phyloP scores from a whole-genome alignment of 2,329 filamentous ascomycete genomes.

The Penicillium frequentans region DNA sequence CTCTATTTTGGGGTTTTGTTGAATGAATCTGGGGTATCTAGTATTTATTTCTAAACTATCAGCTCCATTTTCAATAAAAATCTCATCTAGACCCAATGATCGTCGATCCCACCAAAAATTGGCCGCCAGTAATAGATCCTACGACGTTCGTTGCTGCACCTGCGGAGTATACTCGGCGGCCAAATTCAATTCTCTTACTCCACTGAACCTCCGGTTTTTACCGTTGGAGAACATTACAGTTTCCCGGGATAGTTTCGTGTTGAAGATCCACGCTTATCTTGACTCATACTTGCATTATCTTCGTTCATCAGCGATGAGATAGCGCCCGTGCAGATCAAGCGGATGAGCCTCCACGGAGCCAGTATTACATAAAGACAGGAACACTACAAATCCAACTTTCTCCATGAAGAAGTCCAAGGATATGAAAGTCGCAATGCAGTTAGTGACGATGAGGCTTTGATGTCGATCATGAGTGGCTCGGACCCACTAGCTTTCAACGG shows the following conservation, averaged over 20 bases:
- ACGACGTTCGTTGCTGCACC: too few relatives aligned
- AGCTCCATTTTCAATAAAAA: neutral
- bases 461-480: neutral
- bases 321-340: neutral
- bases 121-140: too few relatives aligned
- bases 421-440: neutral
- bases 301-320: neutral
- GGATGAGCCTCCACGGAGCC: neutral
- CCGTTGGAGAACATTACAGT: neutral
- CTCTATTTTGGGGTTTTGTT: neutral
- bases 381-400: neutral
- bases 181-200: neutral
- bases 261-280: neutral
- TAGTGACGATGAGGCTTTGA: neutral
- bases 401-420: neutral
- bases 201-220: neutral
- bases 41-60: neutral
- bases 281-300: neutral
- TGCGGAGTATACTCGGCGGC: neutral
- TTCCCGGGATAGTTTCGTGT: neutral
- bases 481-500: neutral
- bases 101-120: neutral
- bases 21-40: neutral
- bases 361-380: neutral
- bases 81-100: neutral